Evolutionary conservation across 805 yeast species (phyloP), one percentile per base, ranked within the genome.

Genomic region (Sugiyamaella boreocaroliniensis): DNA sequence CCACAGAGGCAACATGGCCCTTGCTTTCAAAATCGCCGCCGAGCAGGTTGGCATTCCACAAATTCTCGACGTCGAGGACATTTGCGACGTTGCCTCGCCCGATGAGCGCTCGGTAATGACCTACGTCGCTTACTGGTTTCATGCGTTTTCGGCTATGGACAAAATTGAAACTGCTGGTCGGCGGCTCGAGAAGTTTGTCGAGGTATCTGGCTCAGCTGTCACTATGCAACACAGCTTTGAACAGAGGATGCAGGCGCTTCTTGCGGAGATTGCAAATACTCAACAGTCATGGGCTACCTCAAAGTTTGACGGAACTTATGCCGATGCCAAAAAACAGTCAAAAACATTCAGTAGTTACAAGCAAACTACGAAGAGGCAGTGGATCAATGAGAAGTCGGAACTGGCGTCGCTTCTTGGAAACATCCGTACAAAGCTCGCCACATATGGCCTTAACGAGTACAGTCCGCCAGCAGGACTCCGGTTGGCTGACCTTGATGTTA

Each of bases 81-180:
- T 82, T 53, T 61, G 63, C 29, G 68, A 68, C 40, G 68, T 71
- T 19, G 61, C 68, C 12, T 71, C 69, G 20, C 85, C 85, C 0
- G 87, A 83, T 56, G 88, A 83, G 56, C 76, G 79, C 57, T 74
- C 82, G 42, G 70, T 83, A 14, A 72, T 82, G 58, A 75, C 83
- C 15, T 82, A 79, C 61, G 65, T 82, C 10, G 75, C 83, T 12
- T 78, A 81, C 59, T 78, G 83, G 81, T 81, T 74, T 65, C 79
- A 78, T 47, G 68, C 71, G 19, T 74, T 75, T 49, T 66, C 70
- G 4, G 69, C 65, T 0, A 54, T 67, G 43, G 71, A 71, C 55
- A 63, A 62, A 43, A 61, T 70, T 20, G 72, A 69, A 49, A 67
- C 68, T 4, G 73, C 73, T 2, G 72, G 71, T 8, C 57, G 72